Evolutionary conservation across 2,329 filamentous ascomycete genomes (phyloP).

Genomic region (Tolypocladium pustulatum): DNA sequence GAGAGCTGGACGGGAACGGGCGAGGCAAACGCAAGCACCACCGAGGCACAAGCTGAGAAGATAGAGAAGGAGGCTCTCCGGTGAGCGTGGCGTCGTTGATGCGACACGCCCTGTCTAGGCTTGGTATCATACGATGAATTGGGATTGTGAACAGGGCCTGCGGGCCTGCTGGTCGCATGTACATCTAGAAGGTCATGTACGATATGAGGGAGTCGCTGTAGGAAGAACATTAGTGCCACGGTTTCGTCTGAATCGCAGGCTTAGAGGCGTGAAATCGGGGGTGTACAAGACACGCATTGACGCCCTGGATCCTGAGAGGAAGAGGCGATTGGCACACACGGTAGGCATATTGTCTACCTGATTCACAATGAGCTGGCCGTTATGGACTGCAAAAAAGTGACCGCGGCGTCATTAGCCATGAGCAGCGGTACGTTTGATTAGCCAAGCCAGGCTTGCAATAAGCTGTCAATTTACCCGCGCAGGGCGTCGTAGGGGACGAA

Average conservation of each 20-base stretch:
- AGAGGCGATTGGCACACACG: no score
- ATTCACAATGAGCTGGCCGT: not conserved
- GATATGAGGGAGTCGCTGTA: not conserved
- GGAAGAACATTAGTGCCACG: not conserved
- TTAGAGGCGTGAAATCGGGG: not conserved
- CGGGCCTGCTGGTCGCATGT: not conserved
- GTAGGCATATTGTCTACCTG: no score
- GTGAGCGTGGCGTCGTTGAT: not conserved
- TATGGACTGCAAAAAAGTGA: not conserved
- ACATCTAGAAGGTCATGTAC: not conserved
- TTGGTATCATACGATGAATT: not conserved
- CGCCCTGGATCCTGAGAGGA: no score
- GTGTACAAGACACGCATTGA: no score
- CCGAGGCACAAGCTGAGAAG: conserved; percentile 8
- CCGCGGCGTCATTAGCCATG: not conserved
- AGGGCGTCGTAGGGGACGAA: not conserved
- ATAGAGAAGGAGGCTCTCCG: conserved; percentile 4
- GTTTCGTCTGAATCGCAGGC: not conserved
- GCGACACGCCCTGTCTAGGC: not conserved
- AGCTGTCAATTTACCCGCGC: not conserved
- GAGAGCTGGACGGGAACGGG: conserved; percentile 14
- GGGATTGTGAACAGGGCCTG: not conserved
- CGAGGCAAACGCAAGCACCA: not conserved
- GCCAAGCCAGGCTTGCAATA: not conserved
- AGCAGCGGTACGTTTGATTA: not conserved